Evolutionary conservation across 2,329 filamentous ascomycete genomes (phyloP).

Genomic region (Fusarium sacchari): DNA sequence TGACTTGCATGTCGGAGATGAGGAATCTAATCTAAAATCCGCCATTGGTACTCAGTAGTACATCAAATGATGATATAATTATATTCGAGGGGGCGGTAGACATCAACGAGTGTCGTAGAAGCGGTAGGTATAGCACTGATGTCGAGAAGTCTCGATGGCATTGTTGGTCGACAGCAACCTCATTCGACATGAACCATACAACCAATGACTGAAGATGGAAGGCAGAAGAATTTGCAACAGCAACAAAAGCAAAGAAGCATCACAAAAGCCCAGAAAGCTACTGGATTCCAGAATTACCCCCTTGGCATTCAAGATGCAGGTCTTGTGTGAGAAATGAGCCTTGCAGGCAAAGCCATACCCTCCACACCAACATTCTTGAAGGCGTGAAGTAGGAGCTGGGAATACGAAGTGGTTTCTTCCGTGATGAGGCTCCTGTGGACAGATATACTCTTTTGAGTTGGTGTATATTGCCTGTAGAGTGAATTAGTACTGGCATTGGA

Average conservation of each 20-base stretch:
- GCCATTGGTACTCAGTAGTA: neutral
- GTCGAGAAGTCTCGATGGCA: neutral
- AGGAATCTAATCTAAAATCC: slow-evolving; percentile 17
- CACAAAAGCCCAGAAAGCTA: slow-evolving; percentile 2
- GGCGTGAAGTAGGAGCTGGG: neutral
- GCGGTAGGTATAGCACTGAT: neutral
- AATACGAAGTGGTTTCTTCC: neutral
- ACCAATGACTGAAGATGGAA: neutral
- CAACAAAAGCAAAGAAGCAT: neutral
- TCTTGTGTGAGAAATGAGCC: slow-evolving; percentile 8
- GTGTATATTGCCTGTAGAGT: neutral
- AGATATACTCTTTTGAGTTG: neutral
- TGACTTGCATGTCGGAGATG: neutral
- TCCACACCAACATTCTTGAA: slow-evolving; percentile 11
- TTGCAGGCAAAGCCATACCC: slow-evolving; percentile 10
- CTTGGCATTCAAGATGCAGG: slow-evolving; percentile 30
- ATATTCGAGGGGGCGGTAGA: neutral
- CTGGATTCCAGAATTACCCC: slow-evolving; percentile 6
- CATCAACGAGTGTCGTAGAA: neutral
- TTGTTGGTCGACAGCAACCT: neutral
- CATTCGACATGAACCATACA: neutral
- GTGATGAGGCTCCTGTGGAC: neutral
- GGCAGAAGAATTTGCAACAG: neutral
- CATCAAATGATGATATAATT: neutral
- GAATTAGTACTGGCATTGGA: neutral